Conservation (phyloP, 176 grass and related monocot genomes). For the Pontederia paniculata region DNA sequence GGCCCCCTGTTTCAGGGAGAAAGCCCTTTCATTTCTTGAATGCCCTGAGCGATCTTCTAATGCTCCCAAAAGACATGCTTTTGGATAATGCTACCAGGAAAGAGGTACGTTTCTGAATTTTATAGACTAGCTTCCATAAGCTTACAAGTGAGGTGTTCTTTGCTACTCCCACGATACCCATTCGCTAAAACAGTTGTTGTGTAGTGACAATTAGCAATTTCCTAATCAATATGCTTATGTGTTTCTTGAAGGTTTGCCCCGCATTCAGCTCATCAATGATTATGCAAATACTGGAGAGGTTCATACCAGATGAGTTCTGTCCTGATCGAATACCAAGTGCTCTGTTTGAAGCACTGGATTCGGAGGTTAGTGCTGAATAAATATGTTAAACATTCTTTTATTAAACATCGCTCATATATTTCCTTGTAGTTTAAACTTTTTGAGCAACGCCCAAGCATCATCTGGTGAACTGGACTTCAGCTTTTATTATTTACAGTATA, state of each 20-base stretch:
- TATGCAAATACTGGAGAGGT: conserved; percentile 55
- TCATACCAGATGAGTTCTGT: conserved; percentile 91
- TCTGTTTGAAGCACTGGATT: conserved; percentile 73
- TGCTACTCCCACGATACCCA: too few species aligned
- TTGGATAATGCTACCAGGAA: conserved; percentile 58
- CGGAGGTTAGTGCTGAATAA: conserved; percentile 45
- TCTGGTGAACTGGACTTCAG: too few species aligned
- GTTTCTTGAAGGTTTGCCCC: conserved; percentile 69
- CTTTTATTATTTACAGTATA: too few species aligned
- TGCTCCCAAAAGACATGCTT: conserved; percentile 95
- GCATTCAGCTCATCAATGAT: conserved; percentile 77
- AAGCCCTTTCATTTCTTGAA: conserved; percentile 76
- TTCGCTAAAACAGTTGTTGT: too few species aligned
- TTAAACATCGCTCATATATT: too few species aligned
- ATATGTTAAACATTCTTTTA: neutral
- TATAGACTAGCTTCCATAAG: too few species aligned
- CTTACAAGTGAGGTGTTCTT: too few species aligned
- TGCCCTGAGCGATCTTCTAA: conserved; percentile 96
- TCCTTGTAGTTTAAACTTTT: too few species aligned
- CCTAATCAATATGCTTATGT: neutral
- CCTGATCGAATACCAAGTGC: conserved; percentile 55
- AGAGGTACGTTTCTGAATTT: conserved; percentile 39
- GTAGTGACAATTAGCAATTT: neutral
- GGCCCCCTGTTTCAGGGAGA: conserved; percentile 26
- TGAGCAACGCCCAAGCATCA: too few species aligned